A percentile compares a stretch with the other conserved stretches of the same genome.
These are phyloP conservation scores for Leccinum arenicola DNA, from an alignment of 768 basidiomycete species.

Conservation along the genomic window DNA sequence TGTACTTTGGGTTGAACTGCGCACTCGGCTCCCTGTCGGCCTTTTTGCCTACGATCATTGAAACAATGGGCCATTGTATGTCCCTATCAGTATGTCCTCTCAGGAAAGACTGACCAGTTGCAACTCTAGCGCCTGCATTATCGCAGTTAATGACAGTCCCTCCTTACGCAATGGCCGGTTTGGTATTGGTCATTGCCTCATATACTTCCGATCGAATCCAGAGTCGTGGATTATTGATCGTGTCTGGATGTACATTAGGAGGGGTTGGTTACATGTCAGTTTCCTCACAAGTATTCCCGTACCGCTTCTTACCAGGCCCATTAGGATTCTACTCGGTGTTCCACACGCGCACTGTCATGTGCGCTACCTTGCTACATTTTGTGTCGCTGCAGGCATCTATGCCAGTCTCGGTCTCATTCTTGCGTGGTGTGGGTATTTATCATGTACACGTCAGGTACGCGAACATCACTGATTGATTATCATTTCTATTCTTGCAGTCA, in stretches of 20 bases:
- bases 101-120: background rate
- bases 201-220: slow-evolving; percentile 45
- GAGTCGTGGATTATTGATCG: slow-evolving; percentile 39
- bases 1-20: slow-evolving; percentile 48
- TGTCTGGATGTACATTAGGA: slow-evolving; percentile 29
- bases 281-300: background rate
- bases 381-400: slow-evolving; percentile 45
- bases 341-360: slow-evolving; percentile 30
- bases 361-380: slow-evolving; percentile 47
- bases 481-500: slow-evolving; percentile 25
- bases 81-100: background rate
- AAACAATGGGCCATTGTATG: slow-evolving; percentile 47
- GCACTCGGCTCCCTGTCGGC: slow-evolving; percentile 50
- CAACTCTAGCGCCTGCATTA: slow-evolving; percentile 37
- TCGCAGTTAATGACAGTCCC: slow-evolving; percentile 53
- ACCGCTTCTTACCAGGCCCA: background rate
- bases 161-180: slow-evolving; percentile 46
- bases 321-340: slow-evolving; percentile 35
- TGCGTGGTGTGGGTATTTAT: slow-evolving; percentile 43
- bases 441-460: background rate
- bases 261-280: slow-evolving; percentile 44
- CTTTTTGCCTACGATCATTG: slow-evolving; percentile 56
- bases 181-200: slow-evolving; percentile 35
- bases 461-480: background rate
- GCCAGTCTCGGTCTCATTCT: slow-evolving; percentile 43